Conservation (phyloP, 1,139 yeast genomes). For the Kodamaea derodonti region DNA sequence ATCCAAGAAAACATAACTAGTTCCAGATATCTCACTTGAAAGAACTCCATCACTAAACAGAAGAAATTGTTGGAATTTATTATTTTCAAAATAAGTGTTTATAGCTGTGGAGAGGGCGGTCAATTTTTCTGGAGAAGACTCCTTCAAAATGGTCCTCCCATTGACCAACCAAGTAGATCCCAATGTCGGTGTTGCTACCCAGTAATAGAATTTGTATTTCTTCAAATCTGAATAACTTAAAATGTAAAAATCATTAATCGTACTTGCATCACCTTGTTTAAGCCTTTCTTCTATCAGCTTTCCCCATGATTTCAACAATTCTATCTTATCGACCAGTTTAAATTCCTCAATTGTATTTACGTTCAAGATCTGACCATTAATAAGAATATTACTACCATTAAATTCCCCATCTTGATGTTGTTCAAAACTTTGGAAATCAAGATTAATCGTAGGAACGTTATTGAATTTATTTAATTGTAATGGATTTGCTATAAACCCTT, state of each 20-base stretch:
- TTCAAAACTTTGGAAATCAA: conserved; percentile 39
- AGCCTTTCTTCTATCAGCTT: conserved; percentile 17
- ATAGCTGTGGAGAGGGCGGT: not conserved
- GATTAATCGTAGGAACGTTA: conserved; percentile 36
- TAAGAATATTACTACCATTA: conserved; percentile 4
- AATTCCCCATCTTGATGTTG: not conserved
- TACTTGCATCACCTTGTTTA: conserved; percentile 9
- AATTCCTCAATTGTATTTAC: conserved; percentile 86
- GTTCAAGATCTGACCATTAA: conserved; percentile 43
- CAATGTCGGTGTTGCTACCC: conserved; percentile 80
- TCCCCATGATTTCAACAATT: conserved; percentile 49
- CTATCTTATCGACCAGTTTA: conserved; percentile 59
- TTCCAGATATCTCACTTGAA: conserved; percentile 3
- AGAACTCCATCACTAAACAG: conserved; percentile 10
- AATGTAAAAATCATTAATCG: conserved; percentile 46
- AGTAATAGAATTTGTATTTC: conserved; percentile 80
- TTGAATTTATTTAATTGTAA: conserved; percentile 33
- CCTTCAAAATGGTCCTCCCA: not conserved
- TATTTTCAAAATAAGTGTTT: not conserved
- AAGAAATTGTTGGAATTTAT: conserved; percentile 10
- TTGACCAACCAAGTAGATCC: conserved; percentile 39
- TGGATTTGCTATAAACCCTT: conserved; percentile 35
- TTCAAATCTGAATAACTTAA: conserved; percentile 84
- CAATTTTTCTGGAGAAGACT: not conserved
- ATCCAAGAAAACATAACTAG: conserved; percentile 55